phyloP scores from a whole-genome alignment of 2,329 filamentous ascomycete species.

The Xylaria sp. region DNA sequence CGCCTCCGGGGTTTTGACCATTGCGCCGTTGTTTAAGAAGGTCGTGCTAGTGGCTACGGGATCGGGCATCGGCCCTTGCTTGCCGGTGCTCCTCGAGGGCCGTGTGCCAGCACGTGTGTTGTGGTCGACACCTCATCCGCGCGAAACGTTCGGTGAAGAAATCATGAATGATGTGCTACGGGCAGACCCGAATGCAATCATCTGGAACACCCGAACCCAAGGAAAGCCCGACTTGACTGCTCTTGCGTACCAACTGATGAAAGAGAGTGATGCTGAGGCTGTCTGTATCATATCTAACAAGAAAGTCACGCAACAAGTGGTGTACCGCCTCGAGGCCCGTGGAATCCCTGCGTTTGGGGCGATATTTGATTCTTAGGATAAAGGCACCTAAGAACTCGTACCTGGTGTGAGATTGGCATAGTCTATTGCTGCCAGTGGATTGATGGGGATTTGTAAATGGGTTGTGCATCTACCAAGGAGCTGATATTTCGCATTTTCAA shows the following conservation, averaged over 20 bases:
- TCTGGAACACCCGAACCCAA: conserved; percentile 71
- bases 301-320: conserved; percentile 72
- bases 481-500: conserved; percentile 5
- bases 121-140: conserved; percentile 74
- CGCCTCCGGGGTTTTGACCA: conserved; percentile 73
- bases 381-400: neutral
- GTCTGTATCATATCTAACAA: conserved; percentile 80
- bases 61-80: conserved; percentile 74
- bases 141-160: conserved; percentile 69
- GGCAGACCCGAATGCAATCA: conserved; percentile 70
- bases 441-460: neutral
- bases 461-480: conserved; percentile 5
- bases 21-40: conserved; percentile 72
- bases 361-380: conserved; percentile 62
- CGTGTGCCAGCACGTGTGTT: conserved; percentile 71
- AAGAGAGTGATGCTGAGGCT: conserved; percentile 71
- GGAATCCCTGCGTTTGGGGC: conserved; percentile 77
- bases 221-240: conserved; percentile 68
- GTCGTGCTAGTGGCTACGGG: conserved; percentile 77
- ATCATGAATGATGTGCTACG: conserved; percentile 66
- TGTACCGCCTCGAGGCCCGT: conserved; percentile 74
- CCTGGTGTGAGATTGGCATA: neutral
- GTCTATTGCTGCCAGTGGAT: neutral
- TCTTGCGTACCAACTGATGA: conserved; percentile 63
- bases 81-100: conserved; percentile 37